phyloP scores from a whole-genome alignment of 331 rosid species.

The Acacia concinna region DNA sequence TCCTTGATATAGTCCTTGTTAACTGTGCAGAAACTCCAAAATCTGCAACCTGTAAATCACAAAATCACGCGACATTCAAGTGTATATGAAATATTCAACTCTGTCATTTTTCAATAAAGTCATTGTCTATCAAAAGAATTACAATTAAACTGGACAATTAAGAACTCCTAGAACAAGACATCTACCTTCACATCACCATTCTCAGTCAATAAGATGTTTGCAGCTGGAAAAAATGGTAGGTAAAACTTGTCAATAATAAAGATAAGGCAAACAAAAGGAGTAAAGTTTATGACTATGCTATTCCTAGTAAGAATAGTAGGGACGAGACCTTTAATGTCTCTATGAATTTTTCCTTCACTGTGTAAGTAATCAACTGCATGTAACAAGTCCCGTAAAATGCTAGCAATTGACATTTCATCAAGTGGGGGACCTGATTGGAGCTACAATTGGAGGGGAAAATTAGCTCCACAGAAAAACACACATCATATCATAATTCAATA shows the following conservation, averaged over 20 bases:
- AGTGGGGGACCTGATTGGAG: slow-evolving; percentile 93
- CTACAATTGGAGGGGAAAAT: slow-evolving; percentile 46
- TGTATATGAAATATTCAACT: slow-evolving; percentile 23
- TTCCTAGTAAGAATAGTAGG: slow-evolving; percentile 21
- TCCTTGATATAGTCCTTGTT: slow-evolving; percentile 96
- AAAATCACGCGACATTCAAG: slow-evolving; percentile 29
- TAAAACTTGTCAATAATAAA: slow-evolving; percentile 30
- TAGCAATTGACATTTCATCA: slow-evolving; percentile 92
- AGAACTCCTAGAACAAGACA: slow-evolving; percentile 22
- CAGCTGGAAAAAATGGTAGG: slow-evolving; percentile 72
- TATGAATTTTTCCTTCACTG: slow-evolving; percentile 92
- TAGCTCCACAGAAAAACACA: slow-evolving; percentile 27
- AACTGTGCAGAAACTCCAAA: slow-evolving; percentile 99
- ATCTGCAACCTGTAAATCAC: slow-evolving; percentile 85
- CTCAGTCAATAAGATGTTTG: slow-evolving; percentile 90
- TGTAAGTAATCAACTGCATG: slow-evolving; percentile 95
- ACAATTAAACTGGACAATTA: slow-evolving; percentile 6
- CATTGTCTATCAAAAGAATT: slow-evolving; percentile 18
- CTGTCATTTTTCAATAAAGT: slow-evolving; percentile 28
- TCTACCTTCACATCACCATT: slow-evolving; percentile 96
- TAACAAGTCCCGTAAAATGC: slow-evolving; percentile 91
- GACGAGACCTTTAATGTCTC: slow-evolving; percentile 88
- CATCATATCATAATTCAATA: slow-evolving; percentile 1
- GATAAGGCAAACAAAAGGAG: slow-evolving; percentile 9
- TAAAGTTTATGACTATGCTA: slow-evolving; percentile 16